Percentiles rank a stretch among this genome's conserved stretches.
Evolutionary conservation across 306 rosid genomes (phyloP).

Genomic region (Oxytropis ochrocephala): DNA sequence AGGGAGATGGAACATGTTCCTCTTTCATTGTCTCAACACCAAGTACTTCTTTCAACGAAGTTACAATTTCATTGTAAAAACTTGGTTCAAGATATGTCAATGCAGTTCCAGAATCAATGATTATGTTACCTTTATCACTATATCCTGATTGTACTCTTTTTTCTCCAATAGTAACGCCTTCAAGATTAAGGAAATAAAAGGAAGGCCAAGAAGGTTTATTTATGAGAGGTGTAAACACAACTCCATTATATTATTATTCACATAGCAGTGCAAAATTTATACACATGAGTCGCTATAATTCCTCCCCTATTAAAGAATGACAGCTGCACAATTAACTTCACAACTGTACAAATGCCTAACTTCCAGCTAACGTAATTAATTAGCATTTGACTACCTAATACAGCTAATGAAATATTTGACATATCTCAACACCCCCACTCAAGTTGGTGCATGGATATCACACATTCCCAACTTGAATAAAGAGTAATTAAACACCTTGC

Average conservation of each 20-base stretch:
- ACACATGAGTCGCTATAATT: too few relatives aligned
- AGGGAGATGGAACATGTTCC: neutral
- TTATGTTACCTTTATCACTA: neutral
- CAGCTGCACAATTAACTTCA: too few relatives aligned
- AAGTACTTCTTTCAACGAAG: neutral
- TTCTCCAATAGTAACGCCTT: neutral
- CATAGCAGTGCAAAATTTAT: too few relatives aligned
- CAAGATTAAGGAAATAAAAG: neutral
- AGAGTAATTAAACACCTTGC: too few relatives aligned
- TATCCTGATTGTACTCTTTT: neutral
- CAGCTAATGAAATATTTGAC: too few relatives aligned
- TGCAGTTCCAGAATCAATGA: slow-evolving; percentile 20
- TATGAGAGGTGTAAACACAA: neutral
- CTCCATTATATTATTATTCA: neutral
- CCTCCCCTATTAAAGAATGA: too few relatives aligned
- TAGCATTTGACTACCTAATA: too few relatives aligned
- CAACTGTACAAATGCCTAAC: too few relatives aligned
- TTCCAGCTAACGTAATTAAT: too few relatives aligned
- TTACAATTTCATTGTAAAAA: neutral
- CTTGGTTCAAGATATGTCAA: neutral
- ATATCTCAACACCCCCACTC: too few relatives aligned
- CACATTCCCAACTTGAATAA: too few relatives aligned
- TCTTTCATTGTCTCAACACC: neutral
- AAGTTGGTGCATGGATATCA: too few relatives aligned
- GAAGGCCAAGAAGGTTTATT: neutral